Base-by-base conservation (phyloP, 1,139 yeast genomes). In the Meyerozyma sp. region DNA sequence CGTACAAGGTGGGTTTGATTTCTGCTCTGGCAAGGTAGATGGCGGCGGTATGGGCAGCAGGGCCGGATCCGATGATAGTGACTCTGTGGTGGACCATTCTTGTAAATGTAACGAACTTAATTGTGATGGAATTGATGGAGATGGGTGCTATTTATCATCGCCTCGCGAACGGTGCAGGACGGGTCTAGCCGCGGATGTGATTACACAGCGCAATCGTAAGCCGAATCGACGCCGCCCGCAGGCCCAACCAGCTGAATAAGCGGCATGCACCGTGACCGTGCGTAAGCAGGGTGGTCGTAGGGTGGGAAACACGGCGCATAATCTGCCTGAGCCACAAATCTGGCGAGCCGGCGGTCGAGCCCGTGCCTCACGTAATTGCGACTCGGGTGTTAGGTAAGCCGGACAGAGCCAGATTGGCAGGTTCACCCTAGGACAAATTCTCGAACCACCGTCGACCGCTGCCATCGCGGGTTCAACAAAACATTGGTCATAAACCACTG, bases 41-140 rank as follows among this genome's bases (percentile, higher is more conserved):
- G 55, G 98, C 98, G 42, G 98, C 98, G 40, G 98, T 93, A 75
- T 93, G 97, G 45, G 98, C 98, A 49, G 98, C 98, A 44, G 98
- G 98, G 56, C 98, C 98, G 42, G 98, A 91, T 40, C 98, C 98
- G 52, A 91, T 84, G 58, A 91, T 89, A 43, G 95, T 89, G 51
- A 90, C 96, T 70, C 76, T 81, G 72, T 87, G 82, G 68, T 90
- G 96, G 57, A 79, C 86, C 90, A 83, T 84, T 77, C 75, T 80
- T 11, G 14, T 8, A 21, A 34, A 34, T 18, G 8, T 34, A 20
- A 16, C 20, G 13, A 34, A 34, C 37, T 20, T 18, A 14, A 20
- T 34, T 20, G 16, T 34, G 25, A 3, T 20, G 25, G 16, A 30
- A 14, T 30, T 13, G 16, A 30, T 28, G 34, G 18, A 13, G 34